Conservation (phyloP, 495 filamentous ascomycete genomes). For the Penicillium herquei region DNA sequence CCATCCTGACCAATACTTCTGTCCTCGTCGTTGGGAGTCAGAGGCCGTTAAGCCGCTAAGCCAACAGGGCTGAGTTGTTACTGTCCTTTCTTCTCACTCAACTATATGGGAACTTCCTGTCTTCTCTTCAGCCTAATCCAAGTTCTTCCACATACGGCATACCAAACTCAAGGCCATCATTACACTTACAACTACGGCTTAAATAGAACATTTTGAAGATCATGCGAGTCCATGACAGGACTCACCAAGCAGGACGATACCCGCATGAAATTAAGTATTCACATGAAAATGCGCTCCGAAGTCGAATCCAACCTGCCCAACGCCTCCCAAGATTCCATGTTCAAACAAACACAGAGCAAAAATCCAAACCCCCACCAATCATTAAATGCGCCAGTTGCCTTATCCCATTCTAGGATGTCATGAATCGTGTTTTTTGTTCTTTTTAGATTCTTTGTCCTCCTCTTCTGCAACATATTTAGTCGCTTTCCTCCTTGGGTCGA, state of each 20-base stretch:
- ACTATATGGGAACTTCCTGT: no score
- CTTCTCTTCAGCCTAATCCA: no score
- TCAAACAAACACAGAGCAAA: constrained; percentile 4
- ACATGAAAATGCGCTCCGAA: constrained; percentile 35
- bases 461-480: constrained; percentile 19
- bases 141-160: not conserved
- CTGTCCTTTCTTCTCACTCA: no score
- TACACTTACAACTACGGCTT: not conserved
- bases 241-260: not conserved
- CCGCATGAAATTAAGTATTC: constrained; percentile 23
- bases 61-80: no score
- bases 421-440: constrained; percentile 15
- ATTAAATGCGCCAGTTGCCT: constrained; percentile 24
- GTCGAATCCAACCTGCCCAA: constrained; percentile 30
- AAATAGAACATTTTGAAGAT: not conserved
- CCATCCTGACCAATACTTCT: no score
- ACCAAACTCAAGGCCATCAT: not conserved
- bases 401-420: constrained; percentile 26
- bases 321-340: constrained; percentile 19
- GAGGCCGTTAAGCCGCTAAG: no score
- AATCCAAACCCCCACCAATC: constrained; percentile 3
- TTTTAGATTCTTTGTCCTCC: not conserved
- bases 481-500: constrained; percentile 49
- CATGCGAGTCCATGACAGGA: not conserved
- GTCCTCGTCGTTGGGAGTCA: no score